Percentiles rank a stretch among this genome's conserved stretches.
Conservation (phyloP, 106 monocot genomes). For the Posidonia australis region DNA sequence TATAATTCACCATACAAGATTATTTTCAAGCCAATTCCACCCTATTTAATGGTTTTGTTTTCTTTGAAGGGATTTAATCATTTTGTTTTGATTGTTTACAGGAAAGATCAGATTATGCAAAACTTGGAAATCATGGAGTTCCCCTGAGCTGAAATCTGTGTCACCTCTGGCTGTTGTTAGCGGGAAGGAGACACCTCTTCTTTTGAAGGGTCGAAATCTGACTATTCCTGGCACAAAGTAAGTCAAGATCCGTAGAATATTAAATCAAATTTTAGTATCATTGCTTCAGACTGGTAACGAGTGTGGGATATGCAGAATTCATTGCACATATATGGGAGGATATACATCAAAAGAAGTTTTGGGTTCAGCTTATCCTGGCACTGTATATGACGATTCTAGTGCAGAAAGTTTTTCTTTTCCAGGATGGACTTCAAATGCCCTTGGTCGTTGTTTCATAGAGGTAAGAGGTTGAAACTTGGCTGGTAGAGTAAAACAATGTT, state of each 20-base stretch:
- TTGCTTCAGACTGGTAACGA: background rate
- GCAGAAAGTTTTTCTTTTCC: constrained; percentile 72
- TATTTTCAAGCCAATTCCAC: background rate
- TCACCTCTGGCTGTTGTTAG: constrained; percentile 86
- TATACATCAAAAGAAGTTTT: constrained; percentile 76
- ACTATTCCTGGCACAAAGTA: constrained; percentile 79
- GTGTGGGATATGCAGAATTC: constrained; percentile 42
- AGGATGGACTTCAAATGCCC: constrained; percentile 30
- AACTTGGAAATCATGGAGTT: constrained; percentile 71
- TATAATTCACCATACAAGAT: background rate
- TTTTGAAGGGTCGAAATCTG: constrained; percentile 77
- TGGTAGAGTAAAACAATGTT: too few species aligned
- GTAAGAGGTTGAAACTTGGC: constrained; percentile 15
- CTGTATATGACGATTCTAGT: constrained; percentile 68
- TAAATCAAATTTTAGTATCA: background rate
- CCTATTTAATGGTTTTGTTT: too few species aligned
- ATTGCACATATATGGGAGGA: constrained; percentile 71
- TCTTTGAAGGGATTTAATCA: background rate
- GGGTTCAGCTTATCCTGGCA: constrained; percentile 58
- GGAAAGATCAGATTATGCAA: constrained; percentile 67
- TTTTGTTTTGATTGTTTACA: constrained; percentile 16
- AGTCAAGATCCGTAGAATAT: constrained; percentile 12
- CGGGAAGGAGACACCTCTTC: constrained; percentile 57
- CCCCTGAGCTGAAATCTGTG: constrained; percentile 69
- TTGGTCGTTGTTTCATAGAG: constrained; percentile 91